These are phyloP conservation scores for Trametes polyzona DNA, from an alignment of 1,284 basidiomycete genomes.

Conservation along the genomic window DNA sequence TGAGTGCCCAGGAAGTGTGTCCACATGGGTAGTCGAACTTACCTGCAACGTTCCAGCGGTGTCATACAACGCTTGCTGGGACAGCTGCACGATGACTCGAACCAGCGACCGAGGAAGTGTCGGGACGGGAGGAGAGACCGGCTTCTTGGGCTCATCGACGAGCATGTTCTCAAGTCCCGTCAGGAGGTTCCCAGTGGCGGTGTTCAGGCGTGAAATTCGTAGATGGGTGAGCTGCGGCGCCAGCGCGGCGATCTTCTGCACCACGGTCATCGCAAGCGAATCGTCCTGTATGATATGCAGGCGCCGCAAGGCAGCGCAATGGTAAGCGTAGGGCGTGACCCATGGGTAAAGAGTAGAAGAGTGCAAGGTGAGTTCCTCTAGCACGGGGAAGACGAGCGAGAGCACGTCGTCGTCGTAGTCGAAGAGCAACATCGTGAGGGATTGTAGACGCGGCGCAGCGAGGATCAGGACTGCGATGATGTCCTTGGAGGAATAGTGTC, in stretches of 20 bases:
- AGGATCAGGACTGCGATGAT: neutral
- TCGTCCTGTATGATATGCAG: conserved; percentile 9
- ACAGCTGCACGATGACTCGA: conserved; percentile 8
- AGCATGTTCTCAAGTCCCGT: conserved; percentile 4
- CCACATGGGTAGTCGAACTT: neutral
- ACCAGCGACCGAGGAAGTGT: conserved; percentile 1
- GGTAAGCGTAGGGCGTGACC: neutral
- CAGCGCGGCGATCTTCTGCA: neutral
- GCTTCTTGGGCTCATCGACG: neutral
- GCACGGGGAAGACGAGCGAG: neutral
- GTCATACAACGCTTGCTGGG: conserved; percentile 2
- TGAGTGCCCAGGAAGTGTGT: neutral
- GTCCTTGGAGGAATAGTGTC: neutral
- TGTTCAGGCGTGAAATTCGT: conserved; percentile 3
- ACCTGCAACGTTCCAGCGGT: neutral
- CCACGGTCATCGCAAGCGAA: neutral
- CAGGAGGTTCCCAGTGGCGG: neutral
- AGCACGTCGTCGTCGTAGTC: conserved; percentile 3
- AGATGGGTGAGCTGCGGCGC: conserved; percentile 10
- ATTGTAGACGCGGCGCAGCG: conserved; percentile 5
- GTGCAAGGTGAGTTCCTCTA: conserved; percentile 12
- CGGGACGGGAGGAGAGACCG: neutral
- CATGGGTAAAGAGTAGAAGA: neutral
- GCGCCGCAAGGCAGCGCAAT: neutral
- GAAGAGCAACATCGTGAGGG: conserved; percentile 8